These are phyloP conservation scores for Acephala macrosclerotiorum DNA, from an alignment of 2,329 filamentous ascomycete species.

Conservation along the genomic window DNA sequence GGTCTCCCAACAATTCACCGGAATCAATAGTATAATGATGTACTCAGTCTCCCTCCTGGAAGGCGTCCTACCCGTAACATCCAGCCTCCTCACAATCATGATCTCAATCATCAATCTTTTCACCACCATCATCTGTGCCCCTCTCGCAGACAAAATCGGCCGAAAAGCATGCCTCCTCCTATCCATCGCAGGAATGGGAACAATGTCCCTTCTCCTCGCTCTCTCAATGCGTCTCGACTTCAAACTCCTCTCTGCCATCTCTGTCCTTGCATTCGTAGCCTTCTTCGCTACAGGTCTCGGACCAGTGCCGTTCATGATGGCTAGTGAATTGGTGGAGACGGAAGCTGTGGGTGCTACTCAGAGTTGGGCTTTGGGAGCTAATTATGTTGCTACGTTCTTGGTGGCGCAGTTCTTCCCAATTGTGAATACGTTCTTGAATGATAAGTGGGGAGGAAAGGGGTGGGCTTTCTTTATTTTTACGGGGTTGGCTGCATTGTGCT, in stretches of 20 bases:
- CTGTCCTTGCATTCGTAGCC: slow-evolving; percentile 85
- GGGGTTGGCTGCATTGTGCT: slow-evolving; percentile 71
- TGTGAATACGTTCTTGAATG: slow-evolving; percentile 76
- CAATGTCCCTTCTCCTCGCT: slow-evolving; percentile 78
- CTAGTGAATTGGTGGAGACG: slow-evolving; percentile 87
- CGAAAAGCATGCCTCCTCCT: slow-evolving; percentile 85
- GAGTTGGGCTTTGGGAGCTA: slow-evolving; percentile 84
- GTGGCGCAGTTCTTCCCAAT: slow-evolving; percentile 96
- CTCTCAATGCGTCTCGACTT: slow-evolving; percentile 78
- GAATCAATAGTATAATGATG: slow-evolving; percentile 98
- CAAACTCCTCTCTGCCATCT: slow-evolving; percentile 79
- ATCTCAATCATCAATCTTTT: slow-evolving; percentile 88
- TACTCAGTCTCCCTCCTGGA: slow-evolving; percentile 92
- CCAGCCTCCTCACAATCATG: slow-evolving; percentile 83
- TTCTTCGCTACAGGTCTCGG: slow-evolving; percentile 92
- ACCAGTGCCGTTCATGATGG: slow-evolving; percentile 92
- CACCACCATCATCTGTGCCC: slow-evolving; percentile 82
- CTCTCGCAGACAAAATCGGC: slow-evolving; percentile 85
- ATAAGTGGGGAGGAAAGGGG: slow-evolving; percentile 70
- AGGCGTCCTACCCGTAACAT: slow-evolving; percentile 80
- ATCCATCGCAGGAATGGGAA: slow-evolving; percentile 85
- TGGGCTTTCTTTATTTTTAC: slow-evolving; percentile 95
- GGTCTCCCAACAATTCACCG: slow-evolving; percentile 90
- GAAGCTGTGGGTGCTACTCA: slow-evolving; percentile 93
- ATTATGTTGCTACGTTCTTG: slow-evolving; percentile 89